Conservation (phyloP, 768 basidiomycete species). For the Coprinellus micaceus region DNA sequence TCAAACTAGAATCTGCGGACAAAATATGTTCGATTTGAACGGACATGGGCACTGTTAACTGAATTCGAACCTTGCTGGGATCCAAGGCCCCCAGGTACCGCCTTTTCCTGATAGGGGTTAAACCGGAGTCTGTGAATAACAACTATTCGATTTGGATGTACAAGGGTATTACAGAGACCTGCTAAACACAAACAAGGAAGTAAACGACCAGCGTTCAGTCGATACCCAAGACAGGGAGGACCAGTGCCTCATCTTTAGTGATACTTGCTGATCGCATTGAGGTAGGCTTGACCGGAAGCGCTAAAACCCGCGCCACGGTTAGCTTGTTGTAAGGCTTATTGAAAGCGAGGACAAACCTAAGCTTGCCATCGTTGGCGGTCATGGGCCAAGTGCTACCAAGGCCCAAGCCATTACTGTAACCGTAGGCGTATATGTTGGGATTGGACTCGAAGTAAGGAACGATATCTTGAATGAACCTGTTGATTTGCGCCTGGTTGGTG, state of each 20-base stretch:
- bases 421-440: constrained; percentile 38
- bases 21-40: too few relatives aligned
- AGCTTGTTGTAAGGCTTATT: neutral
- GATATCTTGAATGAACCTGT: constrained; percentile 36
- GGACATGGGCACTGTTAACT: too few relatives aligned
- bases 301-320: constrained; percentile 16
- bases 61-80: too few relatives aligned
- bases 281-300: constrained; percentile 39
- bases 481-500: constrained; percentile 40
- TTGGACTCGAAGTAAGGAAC: constrained; percentile 38
- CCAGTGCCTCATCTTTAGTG: constrained; percentile 25
- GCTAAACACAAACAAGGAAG: too few relatives aligned
- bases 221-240: too few relatives aligned
- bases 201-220: too few relatives aligned
- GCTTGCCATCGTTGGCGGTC: constrained; percentile 28
- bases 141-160: too few relatives aligned
- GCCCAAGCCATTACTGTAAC: constrained; percentile 45
- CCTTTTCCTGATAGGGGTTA: too few relatives aligned
- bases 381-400: constrained; percentile 46
- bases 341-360: constrained; percentile 27
- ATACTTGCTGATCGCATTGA: constrained; percentile 37
- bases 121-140: too few relatives aligned
- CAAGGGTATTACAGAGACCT: too few relatives aligned
- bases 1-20: too few relatives aligned
- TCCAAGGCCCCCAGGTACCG: too few relatives aligned